Conservation (phyloP, 192 early-diverging fungal genomes). For the Ambispora gerdemannii region DNA sequence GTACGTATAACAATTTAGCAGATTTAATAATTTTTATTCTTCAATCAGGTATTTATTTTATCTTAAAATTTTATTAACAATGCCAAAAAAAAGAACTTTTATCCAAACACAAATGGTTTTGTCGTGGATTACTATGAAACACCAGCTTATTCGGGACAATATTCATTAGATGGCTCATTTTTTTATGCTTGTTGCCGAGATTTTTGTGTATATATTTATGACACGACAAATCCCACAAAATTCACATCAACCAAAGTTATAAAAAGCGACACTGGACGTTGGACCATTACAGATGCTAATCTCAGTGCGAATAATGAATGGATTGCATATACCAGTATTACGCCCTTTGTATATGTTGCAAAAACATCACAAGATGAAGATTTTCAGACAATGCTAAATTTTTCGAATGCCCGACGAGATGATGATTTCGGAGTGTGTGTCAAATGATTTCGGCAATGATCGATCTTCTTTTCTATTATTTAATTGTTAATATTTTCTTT, state of each 20-base stretch:
- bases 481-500: background rate
- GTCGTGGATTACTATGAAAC: constrained; percentile 37
- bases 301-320: constrained; percentile 45
- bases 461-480: background rate
- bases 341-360: constrained; percentile 54
- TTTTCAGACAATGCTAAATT: constrained; percentile 39
- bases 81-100: constrained; percentile 21
- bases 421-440: constrained; percentile 30
- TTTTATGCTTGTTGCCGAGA: constrained; percentile 60
- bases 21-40: too few species aligned
- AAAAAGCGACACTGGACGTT: constrained; percentile 47
- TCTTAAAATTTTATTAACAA: too few species aligned
- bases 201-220: constrained; percentile 58
- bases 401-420: constrained; percentile 28
- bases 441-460: background rate
- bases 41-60: too few species aligned
- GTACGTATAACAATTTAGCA: too few species aligned
- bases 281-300: constrained; percentile 65
- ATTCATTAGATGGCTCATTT: constrained; percentile 51
- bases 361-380: constrained; percentile 40
- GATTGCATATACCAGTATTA: constrained; percentile 62
- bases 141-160: constrained; percentile 53
- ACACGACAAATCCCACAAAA: constrained; percentile 43
- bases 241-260: constrained; percentile 42
- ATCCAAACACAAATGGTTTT: constrained; percentile 38